These are phyloP conservation scores for Dalbergia oliveri DNA, from an alignment of 306 rosid species.

Conservation along the genomic window DNA sequence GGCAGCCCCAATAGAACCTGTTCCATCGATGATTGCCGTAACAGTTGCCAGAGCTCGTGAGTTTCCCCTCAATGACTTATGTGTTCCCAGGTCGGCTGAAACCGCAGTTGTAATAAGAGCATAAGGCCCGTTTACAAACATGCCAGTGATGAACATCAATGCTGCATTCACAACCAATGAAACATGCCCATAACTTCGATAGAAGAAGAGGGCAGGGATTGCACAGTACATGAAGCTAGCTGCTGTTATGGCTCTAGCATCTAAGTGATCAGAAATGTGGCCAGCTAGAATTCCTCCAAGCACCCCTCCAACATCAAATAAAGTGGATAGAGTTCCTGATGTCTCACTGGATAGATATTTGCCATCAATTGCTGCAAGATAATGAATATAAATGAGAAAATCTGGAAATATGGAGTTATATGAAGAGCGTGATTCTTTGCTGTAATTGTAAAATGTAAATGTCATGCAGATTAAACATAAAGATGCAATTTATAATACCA, in stretches of 20 bases:
- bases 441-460: constrained; percentile 15
- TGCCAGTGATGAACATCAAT: constrained; percentile 87
- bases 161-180: constrained; percentile 66
- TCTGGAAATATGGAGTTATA: not conserved
- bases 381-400: constrained; percentile 43
- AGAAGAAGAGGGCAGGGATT: constrained; percentile 90
- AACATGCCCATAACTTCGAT: constrained; percentile 74
- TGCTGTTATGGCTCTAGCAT: constrained; percentile 96
- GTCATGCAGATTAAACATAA: not conserved
- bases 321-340: constrained; percentile 84
- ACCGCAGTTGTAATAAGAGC: constrained; percentile 98
- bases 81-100: constrained; percentile 98
- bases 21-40: constrained; percentile 95
- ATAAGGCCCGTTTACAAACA: constrained; percentile 97
- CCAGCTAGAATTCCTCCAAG: constrained; percentile 97
- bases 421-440: not conserved
- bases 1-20: constrained; percentile 98
- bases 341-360: constrained; percentile 76
- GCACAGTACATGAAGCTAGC: constrained; percentile 99
- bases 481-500: constrained; percentile 8
- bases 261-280: constrained; percentile 84
- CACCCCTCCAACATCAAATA: constrained; percentile 96
- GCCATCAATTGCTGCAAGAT: constrained; percentile 89
- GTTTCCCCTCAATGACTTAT: constrained; percentile 80
- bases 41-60: constrained; percentile 96